These are phyloP conservation scores for Russula brevipes DNA, from an alignment of 768 basidiomycete species.

Conservation along the genomic window DNA sequence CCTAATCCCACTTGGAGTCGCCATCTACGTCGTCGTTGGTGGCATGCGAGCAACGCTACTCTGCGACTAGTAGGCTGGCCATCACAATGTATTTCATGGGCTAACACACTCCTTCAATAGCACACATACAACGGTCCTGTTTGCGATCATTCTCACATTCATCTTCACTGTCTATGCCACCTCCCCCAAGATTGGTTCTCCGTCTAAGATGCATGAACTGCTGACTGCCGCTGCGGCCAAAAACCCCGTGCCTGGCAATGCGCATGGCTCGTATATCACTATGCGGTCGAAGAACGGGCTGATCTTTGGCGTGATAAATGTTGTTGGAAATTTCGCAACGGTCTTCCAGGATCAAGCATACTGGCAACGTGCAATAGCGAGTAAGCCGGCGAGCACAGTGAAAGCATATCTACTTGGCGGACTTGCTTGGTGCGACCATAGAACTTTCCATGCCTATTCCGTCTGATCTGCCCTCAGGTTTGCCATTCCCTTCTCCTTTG, in stretches of 20 bases:
- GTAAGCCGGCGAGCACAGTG: slow-evolving; percentile 74
- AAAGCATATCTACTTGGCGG: slow-evolving; percentile 90
- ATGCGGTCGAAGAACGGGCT: slow-evolving; percentile 56
- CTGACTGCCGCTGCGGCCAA: slow-evolving; percentile 51
- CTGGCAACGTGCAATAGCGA: slow-evolving; percentile 90
- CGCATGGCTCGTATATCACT: slow-evolving; percentile 70
- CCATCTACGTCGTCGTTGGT: slow-evolving; percentile 83
- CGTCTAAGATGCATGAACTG: slow-evolving; percentile 71
- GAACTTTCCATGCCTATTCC: not conserved
- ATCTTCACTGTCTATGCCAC: slow-evolving; percentile 81
- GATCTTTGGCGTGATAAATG: slow-evolving; percentile 76
- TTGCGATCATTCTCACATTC: slow-evolving; percentile 74
- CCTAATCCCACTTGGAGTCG: slow-evolving; percentile 81
- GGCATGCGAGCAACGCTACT: slow-evolving; percentile 83
- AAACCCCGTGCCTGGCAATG: slow-evolving; percentile 73
- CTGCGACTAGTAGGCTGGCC: slow-evolving; percentile 68
- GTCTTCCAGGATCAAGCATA: slow-evolving; percentile 63
- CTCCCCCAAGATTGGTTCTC: slow-evolving; percentile 72
- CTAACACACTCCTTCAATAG: slow-evolving; percentile 35
- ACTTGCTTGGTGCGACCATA: slow-evolving; percentile 62
- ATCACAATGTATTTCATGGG: not conserved
- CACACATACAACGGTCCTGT: slow-evolving; percentile 82
- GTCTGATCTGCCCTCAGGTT: slow-evolving; percentile 43
- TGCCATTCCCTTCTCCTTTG: slow-evolving; percentile 80
- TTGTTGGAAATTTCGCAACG: slow-evolving; percentile 76